A percentile compares a stretch with the other conserved stretches of the same genome.
Conservation (phyloP, 495 filamentous ascomycete genomes). For the Immersiella caudata region DNA sequence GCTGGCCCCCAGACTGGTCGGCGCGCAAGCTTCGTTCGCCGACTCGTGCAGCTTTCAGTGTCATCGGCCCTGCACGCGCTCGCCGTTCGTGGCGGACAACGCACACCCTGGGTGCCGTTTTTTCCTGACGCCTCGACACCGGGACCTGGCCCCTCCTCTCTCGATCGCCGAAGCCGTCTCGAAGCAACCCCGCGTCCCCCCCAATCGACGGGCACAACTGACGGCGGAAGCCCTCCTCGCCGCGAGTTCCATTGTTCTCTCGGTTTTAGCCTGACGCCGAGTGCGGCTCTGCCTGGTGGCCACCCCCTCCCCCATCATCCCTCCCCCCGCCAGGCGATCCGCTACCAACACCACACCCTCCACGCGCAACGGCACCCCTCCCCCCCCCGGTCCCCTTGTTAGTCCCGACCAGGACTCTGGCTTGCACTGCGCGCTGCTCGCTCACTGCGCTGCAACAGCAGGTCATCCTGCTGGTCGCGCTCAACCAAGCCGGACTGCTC, state of each 20-base stretch:
- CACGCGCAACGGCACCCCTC: neutral
- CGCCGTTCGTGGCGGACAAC: neutral
- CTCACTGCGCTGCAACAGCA: neutral
- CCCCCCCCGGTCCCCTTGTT: neutral
- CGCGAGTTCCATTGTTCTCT: neutral
- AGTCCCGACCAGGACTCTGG: neutral
- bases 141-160: too few relatives aligned
- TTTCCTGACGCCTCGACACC: neutral
- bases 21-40: slow-evolving; percentile 11
- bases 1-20: slow-evolving; percentile 3
- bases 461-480: neutral
- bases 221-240: neutral
- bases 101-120: neutral
- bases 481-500: neutral
- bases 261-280: slow-evolving; percentile 13
- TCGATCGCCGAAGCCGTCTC: neutral
- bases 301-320: neutral
- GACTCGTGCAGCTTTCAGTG: slow-evolving; percentile 16
- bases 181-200: neutral
- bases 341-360: slow-evolving; percentile 9
- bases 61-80: slow-evolving; percentile 8
- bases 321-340: neutral
- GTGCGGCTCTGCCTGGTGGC: slow-evolving; percentile 12
- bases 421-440: neutral
- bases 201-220: neutral